phyloP scores from a whole-genome alignment of 2,329 filamentous ascomycete species.

The Xylaria sp. region DNA sequence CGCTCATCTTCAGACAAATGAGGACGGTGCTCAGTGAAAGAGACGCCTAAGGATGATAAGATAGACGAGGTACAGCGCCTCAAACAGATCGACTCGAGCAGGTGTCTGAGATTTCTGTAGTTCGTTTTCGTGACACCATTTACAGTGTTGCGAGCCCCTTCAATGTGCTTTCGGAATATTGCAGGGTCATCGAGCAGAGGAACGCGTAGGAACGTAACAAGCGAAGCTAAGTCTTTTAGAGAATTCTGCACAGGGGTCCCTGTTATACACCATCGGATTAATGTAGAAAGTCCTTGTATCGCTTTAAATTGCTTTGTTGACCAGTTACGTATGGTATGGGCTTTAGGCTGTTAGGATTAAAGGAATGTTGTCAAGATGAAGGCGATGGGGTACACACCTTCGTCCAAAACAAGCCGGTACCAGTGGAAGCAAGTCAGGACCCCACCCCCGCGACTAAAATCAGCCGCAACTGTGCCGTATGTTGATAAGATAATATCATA shows the following conservation, averaged over 20 bases:
- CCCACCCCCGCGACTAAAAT: constrained; percentile 25
- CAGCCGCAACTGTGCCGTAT: constrained; percentile 31
- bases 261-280: constrained; percentile 33
- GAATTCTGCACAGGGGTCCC: constrained; percentile 35
- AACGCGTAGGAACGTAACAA: constrained; percentile 28
- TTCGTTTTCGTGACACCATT: constrained; percentile 11
- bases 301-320: constrained; percentile 35
- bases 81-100: constrained; percentile 31
- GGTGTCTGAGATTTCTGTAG: constrained; percentile 25
- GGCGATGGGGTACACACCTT: constrained; percentile 23
- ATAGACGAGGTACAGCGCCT: constrained; percentile 25
- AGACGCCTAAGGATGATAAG: constrained; percentile 17
- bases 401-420: constrained; percentile 31
- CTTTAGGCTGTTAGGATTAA: constrained; percentile 2
- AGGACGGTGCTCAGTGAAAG: constrained; percentile 18
- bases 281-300: constrained; percentile 24
- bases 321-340: constrained; percentile 30
- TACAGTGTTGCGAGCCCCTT: constrained; percentile 5
- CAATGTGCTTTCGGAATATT: constrained; percentile 27
- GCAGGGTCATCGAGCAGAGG: constrained; percentile 25
- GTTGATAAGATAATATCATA: constrained; percentile 32
- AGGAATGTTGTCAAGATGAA: not conserved
- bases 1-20: constrained; percentile 15
- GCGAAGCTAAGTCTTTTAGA: constrained; percentile 30
- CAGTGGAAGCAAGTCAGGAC: constrained; percentile 24